Percentiles rank a stretch among this genome's conserved stretches.
phyloP scores from a whole-genome alignment of 1,284 basidiomycete genomes.

The Chiua sp. region DNA sequence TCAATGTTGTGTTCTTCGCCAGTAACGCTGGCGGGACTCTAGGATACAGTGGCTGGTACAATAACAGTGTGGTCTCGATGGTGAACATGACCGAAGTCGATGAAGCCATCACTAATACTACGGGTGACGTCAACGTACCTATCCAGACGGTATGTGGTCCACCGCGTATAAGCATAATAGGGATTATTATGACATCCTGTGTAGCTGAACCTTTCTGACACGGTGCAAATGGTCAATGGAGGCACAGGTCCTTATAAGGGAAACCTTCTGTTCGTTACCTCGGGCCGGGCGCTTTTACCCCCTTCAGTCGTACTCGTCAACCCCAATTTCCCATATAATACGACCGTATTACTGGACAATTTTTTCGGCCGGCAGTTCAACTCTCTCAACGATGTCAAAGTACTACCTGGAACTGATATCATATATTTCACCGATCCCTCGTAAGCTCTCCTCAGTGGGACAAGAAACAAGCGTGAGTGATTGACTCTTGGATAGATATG shows the following conservation, averaged over 20 bases:
- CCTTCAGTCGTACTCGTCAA: constrained; percentile 71
- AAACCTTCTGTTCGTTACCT: constrained; percentile 67
- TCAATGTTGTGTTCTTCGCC: constrained; percentile 62
- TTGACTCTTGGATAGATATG: constrained; percentile 52
- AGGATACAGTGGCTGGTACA: constrained; percentile 46
- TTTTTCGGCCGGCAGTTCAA: constrained; percentile 82
- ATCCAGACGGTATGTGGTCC: constrained; percentile 53
- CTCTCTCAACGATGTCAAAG: constrained; percentile 79
- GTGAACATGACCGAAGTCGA: constrained; percentile 52
- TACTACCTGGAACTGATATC: constrained; percentile 68
- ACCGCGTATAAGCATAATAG: not conserved
- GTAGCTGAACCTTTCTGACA: constrained; percentile 54
- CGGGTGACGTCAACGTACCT: constrained; percentile 55
- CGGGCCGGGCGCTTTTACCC: constrained; percentile 68
- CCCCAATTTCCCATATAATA: constrained; percentile 63
- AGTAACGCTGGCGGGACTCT: constrained; percentile 51
- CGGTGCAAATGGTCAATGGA: constrained; percentile 75
- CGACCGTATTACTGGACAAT: constrained; percentile 70
- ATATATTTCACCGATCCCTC: constrained; percentile 65
- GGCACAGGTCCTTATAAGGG: constrained; percentile 71
- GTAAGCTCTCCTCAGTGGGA: constrained; percentile 42
- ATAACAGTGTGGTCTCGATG: constrained; percentile 52
- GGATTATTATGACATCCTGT: not conserved
- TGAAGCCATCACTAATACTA: constrained; percentile 38
- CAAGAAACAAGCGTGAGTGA: not conserved